Percentiles rank a stretch among this genome's conserved stretches.
Evolutionary conservation across 768 basidiomycete species (phyloP).

Genomic region (Lentinula raphanica): DNA sequence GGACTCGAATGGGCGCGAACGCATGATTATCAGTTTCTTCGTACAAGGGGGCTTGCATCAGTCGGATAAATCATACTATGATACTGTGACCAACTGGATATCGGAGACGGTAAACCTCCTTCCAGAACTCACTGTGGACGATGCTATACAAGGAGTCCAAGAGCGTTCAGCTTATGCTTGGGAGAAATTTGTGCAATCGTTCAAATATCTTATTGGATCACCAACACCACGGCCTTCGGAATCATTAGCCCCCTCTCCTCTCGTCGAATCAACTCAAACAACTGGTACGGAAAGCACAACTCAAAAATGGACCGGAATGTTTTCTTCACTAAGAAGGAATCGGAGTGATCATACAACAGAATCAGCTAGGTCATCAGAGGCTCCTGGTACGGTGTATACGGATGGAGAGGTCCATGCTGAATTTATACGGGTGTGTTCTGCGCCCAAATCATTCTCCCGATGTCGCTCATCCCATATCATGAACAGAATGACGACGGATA

Average conservation of each 20-base stretch:
- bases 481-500: constrained; percentile 68
- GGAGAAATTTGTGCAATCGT: constrained; percentile 51
- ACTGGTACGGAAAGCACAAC: constrained; percentile 27
- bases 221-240: constrained; percentile 34
- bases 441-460: constrained; percentile 3
- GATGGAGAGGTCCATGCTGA: constrained; percentile 83
- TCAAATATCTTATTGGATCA: constrained; percentile 72
- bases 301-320: constrained; percentile 43
- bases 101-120: constrained; percentile 34
- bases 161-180: constrained; percentile 32
- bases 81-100: constrained; percentile 38
- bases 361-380: constrained; percentile 18
- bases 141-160: constrained; percentile 42
- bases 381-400: constrained; percentile 43
- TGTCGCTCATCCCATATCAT: constrained; percentile 4
- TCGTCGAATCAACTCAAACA: constrained; percentile 21
- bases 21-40: constrained; percentile 82
- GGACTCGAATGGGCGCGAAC: constrained; percentile 71
- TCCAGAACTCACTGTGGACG: constrained; percentile 52
- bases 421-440: constrained; percentile 58
- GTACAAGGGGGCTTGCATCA: constrained; percentile 48
- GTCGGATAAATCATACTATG: constrained; percentile 36
- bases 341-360: constrained; percentile 23
- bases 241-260: constrained; percentile 20
- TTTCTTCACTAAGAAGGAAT: constrained; percentile 53